Conservation (phyloP, 768 basidiomycete species). For the Pulveroboletus sp. region DNA sequence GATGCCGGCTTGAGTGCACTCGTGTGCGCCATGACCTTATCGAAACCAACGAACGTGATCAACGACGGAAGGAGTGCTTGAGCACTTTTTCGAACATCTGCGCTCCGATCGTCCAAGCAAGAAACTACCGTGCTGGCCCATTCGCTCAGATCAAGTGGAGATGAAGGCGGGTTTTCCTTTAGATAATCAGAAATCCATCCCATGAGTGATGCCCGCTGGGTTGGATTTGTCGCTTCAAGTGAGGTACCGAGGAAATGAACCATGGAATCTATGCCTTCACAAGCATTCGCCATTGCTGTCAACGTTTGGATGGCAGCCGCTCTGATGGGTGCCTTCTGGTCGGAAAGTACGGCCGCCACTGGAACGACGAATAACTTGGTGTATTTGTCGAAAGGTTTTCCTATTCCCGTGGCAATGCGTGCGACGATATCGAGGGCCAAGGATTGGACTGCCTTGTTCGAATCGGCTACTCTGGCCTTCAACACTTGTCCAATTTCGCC, state of each 20-base stretch:
- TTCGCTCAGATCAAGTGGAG: constrained; percentile 61
- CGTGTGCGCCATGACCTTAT: constrained; percentile 83
- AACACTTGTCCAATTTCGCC: constrained; percentile 88
- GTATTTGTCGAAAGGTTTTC: constrained; percentile 91
- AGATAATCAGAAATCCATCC: constrained; percentile 81
- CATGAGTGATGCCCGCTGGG: constrained; percentile 76
- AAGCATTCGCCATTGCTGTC: constrained; percentile 77
- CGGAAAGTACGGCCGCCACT: constrained; percentile 80
- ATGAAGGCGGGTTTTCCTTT: constrained; percentile 53
- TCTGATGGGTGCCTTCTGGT: constrained; percentile 88
- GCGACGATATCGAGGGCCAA: constrained; percentile 88
- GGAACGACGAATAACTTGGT: constrained; percentile 71
- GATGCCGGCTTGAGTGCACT: constrained; percentile 89
- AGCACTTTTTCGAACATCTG: constrained; percentile 89
- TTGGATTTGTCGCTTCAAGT: constrained; percentile 82
- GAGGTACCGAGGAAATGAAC: constrained; percentile 72
- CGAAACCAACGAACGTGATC: constrained; percentile 72
- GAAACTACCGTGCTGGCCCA: constrained; percentile 64
- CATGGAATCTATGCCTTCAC: constrained; percentile 82
- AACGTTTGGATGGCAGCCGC: constrained; percentile 73
- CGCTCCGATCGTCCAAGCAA: constrained; percentile 86
- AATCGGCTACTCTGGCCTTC: constrained; percentile 84
- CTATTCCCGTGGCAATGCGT: constrained; percentile 91
- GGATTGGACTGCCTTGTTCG: constrained; percentile 90
- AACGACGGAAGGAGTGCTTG: constrained; percentile 75